A percentile compares a stretch with the other conserved stretches of the same genome.
Evolutionary conservation across 371 early-diverging fungal genomes (phyloP).

Genomic region (Syncephalis plumigaleata): DNA sequence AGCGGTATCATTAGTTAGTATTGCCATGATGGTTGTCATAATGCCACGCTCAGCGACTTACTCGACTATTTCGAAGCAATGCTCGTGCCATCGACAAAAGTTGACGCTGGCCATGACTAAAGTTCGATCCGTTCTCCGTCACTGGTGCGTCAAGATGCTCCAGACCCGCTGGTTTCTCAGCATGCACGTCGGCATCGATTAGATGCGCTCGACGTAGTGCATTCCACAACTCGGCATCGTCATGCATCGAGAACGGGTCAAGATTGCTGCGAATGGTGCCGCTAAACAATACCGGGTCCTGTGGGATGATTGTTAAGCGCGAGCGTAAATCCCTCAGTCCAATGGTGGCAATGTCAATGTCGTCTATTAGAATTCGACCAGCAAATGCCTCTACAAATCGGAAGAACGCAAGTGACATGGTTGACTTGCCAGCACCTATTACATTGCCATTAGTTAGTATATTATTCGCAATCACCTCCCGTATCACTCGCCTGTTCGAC

Average conservation of each 20-base stretch:
- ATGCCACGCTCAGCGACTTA: conserved; percentile 11
- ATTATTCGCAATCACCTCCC: too few relatives aligned
- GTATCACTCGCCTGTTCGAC: conserved; percentile 20
- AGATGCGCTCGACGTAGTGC: conserved; percentile 29
- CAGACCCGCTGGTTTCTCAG: conserved; percentile 18
- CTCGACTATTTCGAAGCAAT: conserved; percentile 33
- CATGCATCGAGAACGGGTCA: conserved; percentile 39
- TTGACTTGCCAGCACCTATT: conserved; percentile 42
- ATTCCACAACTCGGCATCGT: conserved; percentile 47
- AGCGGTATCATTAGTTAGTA: conserved; percentile 20
- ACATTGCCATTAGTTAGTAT: too few relatives aligned
- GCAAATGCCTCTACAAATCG: conserved; percentile 40
- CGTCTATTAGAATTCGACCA: conserved; percentile 47
- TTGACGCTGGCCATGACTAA: conserved; percentile 70
- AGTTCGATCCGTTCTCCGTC: conserved; percentile 46
- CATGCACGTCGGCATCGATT: conserved; percentile 16
- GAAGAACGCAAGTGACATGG: conserved; percentile 45
- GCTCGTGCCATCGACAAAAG: conserved; percentile 65
- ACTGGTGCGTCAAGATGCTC: conserved; percentile 31
- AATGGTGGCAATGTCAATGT: conserved; percentile 39
- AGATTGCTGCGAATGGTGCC: conserved; percentile 48
- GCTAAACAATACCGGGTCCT: conserved; percentile 43
- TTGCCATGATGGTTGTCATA: neutral
- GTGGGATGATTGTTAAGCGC: conserved; percentile 50
- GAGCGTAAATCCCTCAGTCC: conserved; percentile 41